A percentile compares a stretch with the other conserved stretches of the same genome.
Conservation (phyloP, 2,329 filamentous ascomycete species). For the Penicillium sp. region DNA sequence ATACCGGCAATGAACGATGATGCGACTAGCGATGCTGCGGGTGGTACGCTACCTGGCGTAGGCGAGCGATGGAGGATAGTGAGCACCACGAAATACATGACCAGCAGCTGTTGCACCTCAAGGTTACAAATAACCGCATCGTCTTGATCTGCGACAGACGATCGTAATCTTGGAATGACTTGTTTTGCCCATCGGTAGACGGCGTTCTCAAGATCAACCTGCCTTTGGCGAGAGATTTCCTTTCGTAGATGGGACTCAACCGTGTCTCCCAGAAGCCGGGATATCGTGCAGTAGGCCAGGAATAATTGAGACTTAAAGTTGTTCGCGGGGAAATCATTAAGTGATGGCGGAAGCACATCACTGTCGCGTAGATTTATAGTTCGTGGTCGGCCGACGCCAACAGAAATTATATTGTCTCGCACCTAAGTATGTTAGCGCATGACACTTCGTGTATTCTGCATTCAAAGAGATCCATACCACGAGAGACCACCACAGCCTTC, state of each 20-base stretch:
- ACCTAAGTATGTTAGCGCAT: constrained; percentile 22
- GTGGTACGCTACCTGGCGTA: constrained; percentile 33
- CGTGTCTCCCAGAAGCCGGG: constrained; percentile 42
- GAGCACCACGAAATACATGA: constrained; percentile 42
- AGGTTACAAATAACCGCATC: constrained; percentile 26
- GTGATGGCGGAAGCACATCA: constrained; percentile 40
- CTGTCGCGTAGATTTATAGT: constrained; percentile 44
- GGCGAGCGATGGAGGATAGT: constrained; percentile 42
- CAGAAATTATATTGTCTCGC: constrained; percentile 44
- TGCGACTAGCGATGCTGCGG: constrained; percentile 41
- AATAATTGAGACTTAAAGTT: constrained; percentile 37
- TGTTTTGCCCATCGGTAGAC: constrained; percentile 44
- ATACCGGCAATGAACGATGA: constrained; percentile 46
- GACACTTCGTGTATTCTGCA: neutral
- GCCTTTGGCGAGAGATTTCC: constrained; percentile 32
- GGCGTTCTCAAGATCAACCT: constrained; percentile 38
- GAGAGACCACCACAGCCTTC: constrained; percentile 48
- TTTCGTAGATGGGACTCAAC: constrained; percentile 41
- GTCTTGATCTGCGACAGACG: constrained; percentile 18
- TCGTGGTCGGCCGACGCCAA: constrained; percentile 43
- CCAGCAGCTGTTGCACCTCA: constrained; percentile 38
- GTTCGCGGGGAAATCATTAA: constrained; percentile 36
- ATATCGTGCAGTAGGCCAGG: constrained; percentile 42
- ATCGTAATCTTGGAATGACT: constrained; percentile 26
- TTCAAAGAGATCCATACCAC: constrained; percentile 32